phyloP scores from a whole-genome alignment of 805 yeast species.

The Ogataea neopini region DNA sequence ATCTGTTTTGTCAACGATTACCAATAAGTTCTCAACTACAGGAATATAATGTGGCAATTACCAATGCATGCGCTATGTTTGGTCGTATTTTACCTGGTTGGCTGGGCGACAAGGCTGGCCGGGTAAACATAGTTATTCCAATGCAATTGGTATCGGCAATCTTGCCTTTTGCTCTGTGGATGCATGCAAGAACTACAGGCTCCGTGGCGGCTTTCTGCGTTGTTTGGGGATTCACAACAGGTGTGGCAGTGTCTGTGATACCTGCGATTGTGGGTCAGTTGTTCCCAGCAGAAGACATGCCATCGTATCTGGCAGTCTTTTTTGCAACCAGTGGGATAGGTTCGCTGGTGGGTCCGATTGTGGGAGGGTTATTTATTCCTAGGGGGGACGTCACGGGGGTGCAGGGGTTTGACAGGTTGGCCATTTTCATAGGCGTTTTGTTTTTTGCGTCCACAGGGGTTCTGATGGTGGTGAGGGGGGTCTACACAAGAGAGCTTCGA shows the following conservation, averaged over 20 bases:
- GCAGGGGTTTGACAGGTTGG: conserved; percentile 30
- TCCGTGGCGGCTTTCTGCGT: conserved; percentile 41
- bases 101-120: conserved; percentile 43
- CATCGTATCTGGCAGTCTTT: conserved; percentile 32
- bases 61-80: conserved; percentile 44
- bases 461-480: conserved; percentile 6
- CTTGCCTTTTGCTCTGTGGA: conserved; percentile 46
- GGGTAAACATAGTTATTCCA: conserved; percentile 40
- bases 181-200: conserved; percentile 45
- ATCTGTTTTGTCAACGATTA: conserved; percentile 52
- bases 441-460: conserved; percentile 23
- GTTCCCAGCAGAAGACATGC: conserved; percentile 34
- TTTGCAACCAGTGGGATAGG: conserved; percentile 34
- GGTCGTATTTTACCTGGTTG: conserved; percentile 55
- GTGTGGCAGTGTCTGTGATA: conserved; percentile 34
- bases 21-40: conserved; percentile 49
- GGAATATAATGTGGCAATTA: conserved; percentile 47
- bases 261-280: conserved; percentile 36
- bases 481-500: conserved; percentile 9
- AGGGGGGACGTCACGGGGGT: conserved; percentile 18
- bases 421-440: conserved; percentile 34
- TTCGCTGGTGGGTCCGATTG: conserved; percentile 37
- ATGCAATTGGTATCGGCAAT: conserved; percentile 35
- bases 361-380: conserved; percentile 37
- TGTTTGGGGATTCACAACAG: conserved; percentile 37